Percentiles rank a stretch among this genome's conserved stretches.
Conservation (phyloP, 352 stramenopile genomes). For the Phytophthora ramorum region DNA sequence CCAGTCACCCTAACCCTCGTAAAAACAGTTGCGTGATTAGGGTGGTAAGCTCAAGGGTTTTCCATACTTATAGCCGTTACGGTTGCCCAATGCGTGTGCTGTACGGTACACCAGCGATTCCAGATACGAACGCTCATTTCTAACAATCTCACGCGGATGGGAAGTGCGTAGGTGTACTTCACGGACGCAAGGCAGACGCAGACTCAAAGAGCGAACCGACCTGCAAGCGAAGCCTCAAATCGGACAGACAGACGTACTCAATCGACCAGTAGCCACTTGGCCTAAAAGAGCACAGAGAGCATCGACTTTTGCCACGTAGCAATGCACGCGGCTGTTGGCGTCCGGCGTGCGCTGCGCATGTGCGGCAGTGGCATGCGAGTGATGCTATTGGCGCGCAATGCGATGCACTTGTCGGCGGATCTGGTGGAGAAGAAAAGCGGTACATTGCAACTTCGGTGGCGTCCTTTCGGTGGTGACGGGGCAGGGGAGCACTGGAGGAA, state of each 20-base stretch:
- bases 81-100: conserved; percentile 3
- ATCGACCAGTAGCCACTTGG: conserved; percentile 6
- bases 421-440: background rate
- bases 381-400: conserved; percentile 11
- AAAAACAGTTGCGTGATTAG: conserved; percentile 11
- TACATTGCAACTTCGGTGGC: background rate
- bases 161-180: conserved; percentile 5
- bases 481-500: background rate
- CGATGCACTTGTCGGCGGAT: conserved; percentile 8
- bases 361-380: conserved; percentile 11
- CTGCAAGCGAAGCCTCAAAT: background rate
- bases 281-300: background rate
- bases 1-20: background rate
- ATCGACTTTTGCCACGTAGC: conserved; percentile 2
- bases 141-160: conserved; percentile 8
- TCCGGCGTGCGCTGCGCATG: conserved; percentile 12
- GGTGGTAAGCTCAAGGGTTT: conserved; percentile 18
- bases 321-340: conserved; percentile 9
- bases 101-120: conserved; percentile 14
- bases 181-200: background rate
- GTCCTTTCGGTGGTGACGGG: conserved; percentile 3
- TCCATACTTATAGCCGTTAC: conserved; percentile 28
- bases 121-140: conserved; percentile 25
- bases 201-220: conserved; percentile 7
- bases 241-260: background rate